A percentile compares a stretch with the other conserved stretches of the same genome.
Conservation (phyloP, 495 filamentous ascomycete species). For the Endocarpon pusillum region DNA sequence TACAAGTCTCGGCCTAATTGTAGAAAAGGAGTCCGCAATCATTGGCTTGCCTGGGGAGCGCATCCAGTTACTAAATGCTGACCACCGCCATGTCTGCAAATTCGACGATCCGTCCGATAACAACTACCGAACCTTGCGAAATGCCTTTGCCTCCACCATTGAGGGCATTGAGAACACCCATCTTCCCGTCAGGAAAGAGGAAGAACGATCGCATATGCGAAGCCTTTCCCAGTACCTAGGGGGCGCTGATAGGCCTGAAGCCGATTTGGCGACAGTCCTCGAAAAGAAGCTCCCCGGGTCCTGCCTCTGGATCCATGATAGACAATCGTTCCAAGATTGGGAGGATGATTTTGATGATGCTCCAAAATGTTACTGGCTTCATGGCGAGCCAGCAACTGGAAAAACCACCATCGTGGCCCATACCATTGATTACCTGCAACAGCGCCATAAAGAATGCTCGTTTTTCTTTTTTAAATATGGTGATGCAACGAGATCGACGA, state of each 20-base stretch:
- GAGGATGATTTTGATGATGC: slow-evolving; percentile 6
- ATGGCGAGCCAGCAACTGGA: slow-evolving; percentile 15
- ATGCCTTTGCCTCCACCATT: slow-evolving; percentile 18
- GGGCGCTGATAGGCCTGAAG: slow-evolving; percentile 10
- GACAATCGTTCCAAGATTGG: slow-evolving; percentile 14
- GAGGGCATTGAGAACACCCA: background rate
- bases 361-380: slow-evolving; percentile 17
- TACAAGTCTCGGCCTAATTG: slow-evolving; percentile 15
- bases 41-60: slow-evolving; percentile 28
- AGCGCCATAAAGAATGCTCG: slow-evolving; percentile 6
- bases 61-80: slow-evolving; percentile 22
- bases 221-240: slow-evolving; percentile 12
- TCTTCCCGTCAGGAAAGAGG: background rate
- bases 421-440: slow-evolving; percentile 10
- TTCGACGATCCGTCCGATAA: slow-evolving; percentile 21
- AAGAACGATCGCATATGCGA: background rate
- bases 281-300: slow-evolving; percentile 20
- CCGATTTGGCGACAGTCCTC: slow-evolving; percentile 20
- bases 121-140: slow-evolving; percentile 23
- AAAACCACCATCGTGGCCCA: slow-evolving; percentile 18
- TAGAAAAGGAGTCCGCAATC: slow-evolving; percentile 27
- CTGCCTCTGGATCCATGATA: slow-evolving; percentile 16
- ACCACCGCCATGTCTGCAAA: slow-evolving; percentile 34
- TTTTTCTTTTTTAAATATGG: slow-evolving; percentile 23
- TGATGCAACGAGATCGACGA: slow-evolving; percentile 12